These are phyloP conservation scores for Kurtzmaniella quercitrusa DNA, from an alignment of 1,139 yeast species.

Conservation along the genomic window DNA sequence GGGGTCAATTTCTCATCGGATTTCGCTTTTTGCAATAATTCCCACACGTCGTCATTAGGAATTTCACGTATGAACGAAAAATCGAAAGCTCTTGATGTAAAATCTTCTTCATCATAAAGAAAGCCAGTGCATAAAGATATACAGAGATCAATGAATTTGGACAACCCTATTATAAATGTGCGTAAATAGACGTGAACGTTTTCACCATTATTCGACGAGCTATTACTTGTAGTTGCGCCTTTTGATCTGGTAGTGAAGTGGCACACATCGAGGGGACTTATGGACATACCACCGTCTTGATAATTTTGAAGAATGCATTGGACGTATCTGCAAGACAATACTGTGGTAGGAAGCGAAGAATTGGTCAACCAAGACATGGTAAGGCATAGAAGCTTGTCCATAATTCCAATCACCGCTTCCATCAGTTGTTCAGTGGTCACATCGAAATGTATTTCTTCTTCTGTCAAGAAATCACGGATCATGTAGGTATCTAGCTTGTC, in stretches of 20 bases:
- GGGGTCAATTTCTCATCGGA: conserved; percentile 12
- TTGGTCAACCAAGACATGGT: conserved; percentile 61
- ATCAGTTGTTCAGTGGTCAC: conserved; percentile 27
- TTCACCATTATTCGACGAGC: too few species aligned
- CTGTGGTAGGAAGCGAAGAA: conserved; percentile 58
- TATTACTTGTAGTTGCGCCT: too few species aligned
- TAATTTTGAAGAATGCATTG: conserved; percentile 50
- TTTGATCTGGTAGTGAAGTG: conserved; percentile 20
- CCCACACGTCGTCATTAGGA: conserved; percentile 19
- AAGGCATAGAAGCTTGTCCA: conserved; percentile 41
- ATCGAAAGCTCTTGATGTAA: conserved; percentile 62
- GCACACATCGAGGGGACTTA: conserved; percentile 12
- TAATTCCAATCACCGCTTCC: conserved; percentile 40
- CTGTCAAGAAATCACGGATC: conserved; percentile 30
- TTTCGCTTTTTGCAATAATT: conserved; percentile 5
- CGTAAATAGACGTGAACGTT: conserved; percentile 46
- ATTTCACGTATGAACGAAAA: conserved; percentile 30
- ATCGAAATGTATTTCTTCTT: conserved; percentile 39
- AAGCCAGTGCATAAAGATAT: conserved; percentile 53
- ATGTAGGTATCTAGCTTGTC: conserved; percentile 62
- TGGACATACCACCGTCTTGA: conserved; percentile 3
- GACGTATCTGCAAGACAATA: conserved; percentile 62
- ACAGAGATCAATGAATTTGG: conserved; percentile 50
- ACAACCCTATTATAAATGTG: conserved; percentile 45
- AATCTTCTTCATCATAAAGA: conserved; percentile 72